A percentile compares a stretch with the other conserved stretches of the same genome.
Evolutionary conservation across 2,329 filamentous ascomycete genomes (phyloP).

Genomic region (Apiospora aurea): DNA sequence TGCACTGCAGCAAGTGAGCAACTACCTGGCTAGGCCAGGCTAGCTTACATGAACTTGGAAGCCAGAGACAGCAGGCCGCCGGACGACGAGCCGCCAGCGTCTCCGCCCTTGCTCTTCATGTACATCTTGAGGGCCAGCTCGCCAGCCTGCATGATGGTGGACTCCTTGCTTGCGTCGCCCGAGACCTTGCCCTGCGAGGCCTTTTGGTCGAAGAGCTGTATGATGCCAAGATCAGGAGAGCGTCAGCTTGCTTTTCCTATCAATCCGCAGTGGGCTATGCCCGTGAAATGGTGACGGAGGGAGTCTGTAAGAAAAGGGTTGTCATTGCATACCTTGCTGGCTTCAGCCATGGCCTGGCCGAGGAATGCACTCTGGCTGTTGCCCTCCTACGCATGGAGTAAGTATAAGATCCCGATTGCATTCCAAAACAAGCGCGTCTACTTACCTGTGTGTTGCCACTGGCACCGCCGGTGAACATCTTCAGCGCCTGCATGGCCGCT

Average conservation of each 20-base stretch:
- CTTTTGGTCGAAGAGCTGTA: conserved; percentile 67
- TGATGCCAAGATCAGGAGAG: conserved; percentile 21
- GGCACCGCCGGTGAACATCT: conserved; percentile 73
- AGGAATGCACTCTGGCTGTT: conserved; percentile 81
- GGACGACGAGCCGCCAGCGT: conserved; percentile 41
- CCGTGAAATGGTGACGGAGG: neutral
- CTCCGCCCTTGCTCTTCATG: conserved; percentile 74
- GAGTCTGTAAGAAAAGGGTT: neutral
- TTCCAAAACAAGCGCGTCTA: neutral
- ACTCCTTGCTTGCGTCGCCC: conserved; percentile 76
- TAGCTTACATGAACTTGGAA: conserved; percentile 41
- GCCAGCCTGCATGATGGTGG: conserved; percentile 77
- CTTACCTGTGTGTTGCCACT: conserved; percentile 48
- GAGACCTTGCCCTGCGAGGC: conserved; percentile 59
- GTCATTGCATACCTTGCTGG: conserved; percentile 67
- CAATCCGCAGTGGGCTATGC: conserved; percentile 1
- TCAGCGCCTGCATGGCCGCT: conserved; percentile 82
- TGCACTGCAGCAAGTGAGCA: neutral
- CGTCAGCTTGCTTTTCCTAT: conserved; percentile 25
- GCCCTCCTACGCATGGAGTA: conserved; percentile 39
- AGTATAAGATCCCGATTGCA: neutral
- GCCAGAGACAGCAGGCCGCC: conserved; percentile 40
- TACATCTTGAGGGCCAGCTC: conserved; percentile 93
- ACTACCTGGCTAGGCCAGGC: neutral
- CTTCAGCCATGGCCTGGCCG: conserved; percentile 86